A percentile compares a stretch with the other conserved stretches of the same genome.
These are phyloP conservation scores for Talaromyces islandicus DNA, from an alignment of 2,329 filamentous ascomycete species.

Conservation along the genomic window DNA sequence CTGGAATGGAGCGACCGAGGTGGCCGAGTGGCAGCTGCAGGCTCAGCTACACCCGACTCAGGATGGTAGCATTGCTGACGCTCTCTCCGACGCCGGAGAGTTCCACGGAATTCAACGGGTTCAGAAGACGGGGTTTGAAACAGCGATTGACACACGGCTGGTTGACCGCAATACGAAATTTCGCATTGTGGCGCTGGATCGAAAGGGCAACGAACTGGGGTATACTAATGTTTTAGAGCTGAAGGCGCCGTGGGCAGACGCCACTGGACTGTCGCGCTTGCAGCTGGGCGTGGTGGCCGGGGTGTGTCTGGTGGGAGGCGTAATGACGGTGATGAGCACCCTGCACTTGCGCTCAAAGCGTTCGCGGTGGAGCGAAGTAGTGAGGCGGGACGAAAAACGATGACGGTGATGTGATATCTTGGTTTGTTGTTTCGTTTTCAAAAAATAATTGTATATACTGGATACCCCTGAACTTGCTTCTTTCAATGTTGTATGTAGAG, in stretches of 20 bases:
- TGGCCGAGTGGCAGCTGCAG: slow-evolving; percentile 24
- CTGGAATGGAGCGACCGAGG: slow-evolving; percentile 45
- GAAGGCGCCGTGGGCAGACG: background rate
- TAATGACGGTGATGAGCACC: slow-evolving; percentile 3
- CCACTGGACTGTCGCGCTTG: background rate
- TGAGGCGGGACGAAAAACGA: background rate
- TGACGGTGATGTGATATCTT: background rate
- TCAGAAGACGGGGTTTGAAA: slow-evolving; percentile 27
- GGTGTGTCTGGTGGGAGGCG: slow-evolving; percentile 1
- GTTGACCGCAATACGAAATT: slow-evolving; percentile 11
- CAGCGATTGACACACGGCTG: slow-evolving; percentile 17
- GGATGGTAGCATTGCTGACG: slow-evolving; percentile 8
- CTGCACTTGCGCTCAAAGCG: background rate
- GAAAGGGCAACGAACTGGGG: background rate
- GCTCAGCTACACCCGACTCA: slow-evolving; percentile 8
- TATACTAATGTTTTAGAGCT: slow-evolving; percentile 1
- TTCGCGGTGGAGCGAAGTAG: background rate
- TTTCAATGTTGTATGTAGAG: background rate
- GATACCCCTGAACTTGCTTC: background rate
- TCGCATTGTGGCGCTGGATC: slow-evolving; percentile 18
- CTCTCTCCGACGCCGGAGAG: slow-evolving; percentile 2
- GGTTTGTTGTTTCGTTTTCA: background rate
- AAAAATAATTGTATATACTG: background rate
- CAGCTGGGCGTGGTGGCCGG: slow-evolving; percentile 2
- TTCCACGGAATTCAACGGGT: slow-evolving; percentile 5